Evolutionary conservation across 345 rosid genomes (phyloP).

Genomic region (Lumnitzera racemosa): DNA sequence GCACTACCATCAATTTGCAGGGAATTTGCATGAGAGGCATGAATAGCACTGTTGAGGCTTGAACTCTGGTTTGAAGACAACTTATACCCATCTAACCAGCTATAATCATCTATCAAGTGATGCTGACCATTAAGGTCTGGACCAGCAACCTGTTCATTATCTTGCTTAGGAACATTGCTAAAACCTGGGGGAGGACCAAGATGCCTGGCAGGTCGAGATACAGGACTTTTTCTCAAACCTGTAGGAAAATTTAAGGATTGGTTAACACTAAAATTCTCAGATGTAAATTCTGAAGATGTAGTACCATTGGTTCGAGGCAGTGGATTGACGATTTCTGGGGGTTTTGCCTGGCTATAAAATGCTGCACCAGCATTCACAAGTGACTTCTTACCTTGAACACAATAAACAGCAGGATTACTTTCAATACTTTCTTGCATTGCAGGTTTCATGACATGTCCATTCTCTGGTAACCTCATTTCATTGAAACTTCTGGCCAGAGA

Average conservation of each 20-base stretch:
- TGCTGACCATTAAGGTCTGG: slow-evolving; percentile 7
- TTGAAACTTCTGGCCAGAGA: slow-evolving; percentile 52
- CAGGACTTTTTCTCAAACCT: slow-evolving; percentile 53
- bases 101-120: not conserved
- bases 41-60: no score
- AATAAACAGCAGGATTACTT: slow-evolving; percentile 23
- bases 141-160: slow-evolving; percentile 30
- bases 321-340: slow-evolving; percentile 35
- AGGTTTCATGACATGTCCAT: slow-evolving; percentile 43
- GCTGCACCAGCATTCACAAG: not conserved
- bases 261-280: slow-evolving; percentile 37
- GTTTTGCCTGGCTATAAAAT: slow-evolving; percentile 27
- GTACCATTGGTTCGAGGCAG: slow-evolving; percentile 35
- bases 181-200: slow-evolving; percentile 98
- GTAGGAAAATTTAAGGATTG: slow-evolving; percentile 29
- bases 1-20: no score
- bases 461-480: slow-evolving; percentile 42
- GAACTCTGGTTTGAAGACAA: no score
- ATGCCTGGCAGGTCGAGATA: slow-evolving; percentile 67
- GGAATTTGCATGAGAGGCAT: no score
- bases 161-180: slow-evolving; percentile 52
- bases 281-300: slow-evolving; percentile 38
- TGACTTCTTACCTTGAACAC: slow-evolving; percentile 17
- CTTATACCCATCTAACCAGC: no score
- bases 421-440: slow-evolving; percentile 35